Evolutionary conservation across 192 early-diverging fungal genomes (phyloP).

Genomic region (Coemansia sp.): DNA sequence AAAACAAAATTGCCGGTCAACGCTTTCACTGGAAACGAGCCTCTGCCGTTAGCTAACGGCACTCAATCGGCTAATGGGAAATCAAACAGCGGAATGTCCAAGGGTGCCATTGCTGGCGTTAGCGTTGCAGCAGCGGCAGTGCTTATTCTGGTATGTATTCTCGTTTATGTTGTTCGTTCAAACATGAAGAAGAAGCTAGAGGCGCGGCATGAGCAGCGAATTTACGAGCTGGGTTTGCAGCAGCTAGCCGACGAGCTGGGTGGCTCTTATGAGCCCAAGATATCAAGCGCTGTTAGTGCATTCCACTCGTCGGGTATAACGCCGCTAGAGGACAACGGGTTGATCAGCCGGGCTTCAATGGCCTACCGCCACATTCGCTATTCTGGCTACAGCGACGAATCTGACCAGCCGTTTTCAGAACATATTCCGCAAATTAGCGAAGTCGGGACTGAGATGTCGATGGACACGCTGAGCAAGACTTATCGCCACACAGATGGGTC

Average conservation of each 20-base stretch:
- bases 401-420: conserved; percentile 40
- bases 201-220: conserved; percentile 31
- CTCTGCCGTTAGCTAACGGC: conserved; percentile 15
- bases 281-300: conserved; percentile 31
- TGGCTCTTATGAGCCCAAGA: conserved; percentile 48
- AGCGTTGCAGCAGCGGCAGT: conserved; percentile 23
- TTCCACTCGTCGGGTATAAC: conserved; percentile 36
- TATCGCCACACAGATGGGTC: conserved; percentile 44
- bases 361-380: conserved; percentile 23
- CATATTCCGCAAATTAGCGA: conserved; percentile 37
- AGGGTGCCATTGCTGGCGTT: conserved; percentile 42
- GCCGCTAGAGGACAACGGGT: conserved; percentile 26
- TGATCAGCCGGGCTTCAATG: conserved; percentile 18
- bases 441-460: conserved; percentile 37
- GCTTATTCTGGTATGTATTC: conserved; percentile 25
- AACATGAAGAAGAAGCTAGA: conserved; percentile 25
- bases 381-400: conserved; percentile 28
- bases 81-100: conserved; percentile 11
- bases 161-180: conserved; percentile 17
- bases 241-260: conserved; percentile 50
- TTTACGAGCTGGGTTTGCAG: conserved; percentile 49
- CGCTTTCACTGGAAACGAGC: conserved; percentile 41
- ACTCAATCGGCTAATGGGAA: conserved; percentile 1
- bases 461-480: conserved; percentile 43
- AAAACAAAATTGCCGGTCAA: conserved; percentile 29